phyloP scores from a whole-genome alignment of 116 monocot species.

The Trichopus zeylanicus region DNA sequence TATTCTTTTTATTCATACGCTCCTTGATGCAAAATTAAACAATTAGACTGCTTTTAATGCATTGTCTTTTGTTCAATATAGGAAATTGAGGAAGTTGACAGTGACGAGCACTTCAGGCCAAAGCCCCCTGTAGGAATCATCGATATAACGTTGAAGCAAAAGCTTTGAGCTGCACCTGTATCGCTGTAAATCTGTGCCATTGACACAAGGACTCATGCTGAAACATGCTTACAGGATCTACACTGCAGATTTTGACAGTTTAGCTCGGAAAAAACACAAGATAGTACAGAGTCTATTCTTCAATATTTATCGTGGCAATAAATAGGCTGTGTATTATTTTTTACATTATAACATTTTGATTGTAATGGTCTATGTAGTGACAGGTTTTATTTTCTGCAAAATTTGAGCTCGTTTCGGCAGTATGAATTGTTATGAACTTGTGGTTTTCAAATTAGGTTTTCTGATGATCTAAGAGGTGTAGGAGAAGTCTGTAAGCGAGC shows the following conservation, averaged over 20 bases:
- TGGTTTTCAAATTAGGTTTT: too few relatives aligned
- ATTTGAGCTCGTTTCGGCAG: too few relatives aligned
- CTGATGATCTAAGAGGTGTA: too few relatives aligned
- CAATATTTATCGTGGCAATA: too few relatives aligned
- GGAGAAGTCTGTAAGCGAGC: too few relatives aligned
- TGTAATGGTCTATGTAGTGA: too few relatives aligned
- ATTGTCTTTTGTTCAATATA: conserved; percentile 14
- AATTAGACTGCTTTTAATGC: neutral
- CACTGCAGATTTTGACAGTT: neutral
- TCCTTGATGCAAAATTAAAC: neutral
- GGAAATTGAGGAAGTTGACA: conserved; percentile 98
- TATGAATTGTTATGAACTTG: too few relatives aligned
- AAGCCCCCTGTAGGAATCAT: conserved; percentile 72
- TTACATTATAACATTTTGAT: too few relatives aligned
- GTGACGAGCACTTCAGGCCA: conserved; percentile 77
- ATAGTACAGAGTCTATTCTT: too few relatives aligned
- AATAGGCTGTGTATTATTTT: too few relatives aligned
- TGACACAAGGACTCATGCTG: neutral
- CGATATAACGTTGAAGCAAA: conserved; percentile 49
- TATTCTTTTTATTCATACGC: neutral
- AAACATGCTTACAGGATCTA: neutral
- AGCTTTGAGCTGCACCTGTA: conserved; percentile 9
- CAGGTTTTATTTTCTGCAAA: too few relatives aligned
- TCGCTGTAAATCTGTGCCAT: neutral
- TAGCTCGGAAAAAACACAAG: too few relatives aligned